These are phyloP conservation scores for Amylostereum chailletii DNA, from an alignment of 1,284 basidiomycete genomes.

Conservation along the genomic window DNA sequence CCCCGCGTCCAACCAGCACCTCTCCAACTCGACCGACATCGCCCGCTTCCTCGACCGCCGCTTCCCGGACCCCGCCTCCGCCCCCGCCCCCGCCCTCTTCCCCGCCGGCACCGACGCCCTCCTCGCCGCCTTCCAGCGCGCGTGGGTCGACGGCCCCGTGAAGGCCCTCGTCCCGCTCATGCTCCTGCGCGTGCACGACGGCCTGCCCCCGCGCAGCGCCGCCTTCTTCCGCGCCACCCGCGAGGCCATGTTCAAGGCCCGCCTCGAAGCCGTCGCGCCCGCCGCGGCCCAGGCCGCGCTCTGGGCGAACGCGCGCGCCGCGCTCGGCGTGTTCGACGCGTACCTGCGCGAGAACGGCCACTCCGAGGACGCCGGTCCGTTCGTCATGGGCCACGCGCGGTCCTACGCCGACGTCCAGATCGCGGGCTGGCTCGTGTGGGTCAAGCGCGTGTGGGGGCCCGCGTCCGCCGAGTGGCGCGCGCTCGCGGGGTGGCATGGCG, in stretches of 20 bases:
- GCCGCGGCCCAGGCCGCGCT: constrained; percentile 7
- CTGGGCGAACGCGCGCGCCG: constrained; percentile 15
- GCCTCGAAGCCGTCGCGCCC: constrained; percentile 13
- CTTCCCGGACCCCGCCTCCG: constrained; percentile 25
- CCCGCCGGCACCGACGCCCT: constrained; percentile 17
- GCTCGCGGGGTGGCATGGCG: constrained; percentile 22
- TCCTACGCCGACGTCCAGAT: constrained; percentile 27
- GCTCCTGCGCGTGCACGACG: not conserved
- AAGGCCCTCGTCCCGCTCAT: not conserved
- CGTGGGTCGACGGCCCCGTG: not conserved
- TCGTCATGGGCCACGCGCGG: constrained; percentile 25
- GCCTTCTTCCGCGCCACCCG: constrained; percentile 16
- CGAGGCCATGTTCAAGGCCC: constrained; percentile 11
- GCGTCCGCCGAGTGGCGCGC: constrained; percentile 19
- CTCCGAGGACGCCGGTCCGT: constrained; percentile 11
- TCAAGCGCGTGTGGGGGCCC: constrained; percentile 14
- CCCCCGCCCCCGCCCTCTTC: constrained; percentile 17
- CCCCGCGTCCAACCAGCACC: constrained; percentile 16
- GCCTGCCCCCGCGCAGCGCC: constrained; percentile 10
- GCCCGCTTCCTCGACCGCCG: constrained; percentile 28
- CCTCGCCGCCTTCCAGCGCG: not conserved
- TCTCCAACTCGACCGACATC: constrained; percentile 28
- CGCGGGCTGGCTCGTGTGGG: constrained; percentile 20
- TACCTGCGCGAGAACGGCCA: constrained; percentile 11
- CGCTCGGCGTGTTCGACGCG: constrained; percentile 18